Percentiles rank a stretch among this genome's conserved stretches.
Conservation (phyloP, 148 eudicot species). For the Rhododendron ovatum region DNA sequence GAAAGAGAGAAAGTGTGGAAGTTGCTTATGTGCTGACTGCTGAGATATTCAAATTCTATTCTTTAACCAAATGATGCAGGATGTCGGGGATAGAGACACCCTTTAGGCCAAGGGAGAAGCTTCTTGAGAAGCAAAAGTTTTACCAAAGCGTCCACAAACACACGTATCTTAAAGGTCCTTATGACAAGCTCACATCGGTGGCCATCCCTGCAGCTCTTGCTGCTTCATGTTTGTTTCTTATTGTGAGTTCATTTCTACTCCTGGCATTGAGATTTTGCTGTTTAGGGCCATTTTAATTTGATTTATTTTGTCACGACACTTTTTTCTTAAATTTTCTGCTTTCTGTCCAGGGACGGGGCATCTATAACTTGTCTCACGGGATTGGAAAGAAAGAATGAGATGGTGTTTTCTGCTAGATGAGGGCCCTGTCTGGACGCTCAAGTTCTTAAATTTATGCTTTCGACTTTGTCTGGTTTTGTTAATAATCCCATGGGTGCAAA, state of each 20-base stretch:
- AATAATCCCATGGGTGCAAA: slow-evolving; percentile 16
- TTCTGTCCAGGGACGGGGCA: slow-evolving; percentile 57
- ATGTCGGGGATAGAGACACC: slow-evolving; percentile 59
- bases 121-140: slow-evolving; percentile 60
- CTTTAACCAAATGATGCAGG: slow-evolving; percentile 33
- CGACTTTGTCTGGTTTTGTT: background rate
- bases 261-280: background rate
- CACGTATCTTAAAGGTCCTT: slow-evolving; percentile 78
- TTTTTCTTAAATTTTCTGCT: background rate
- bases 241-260: slow-evolving; percentile 48
- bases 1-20: background rate
- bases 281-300: background rate
- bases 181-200: slow-evolving; percentile 77
- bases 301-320: background rate
- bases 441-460: slow-evolving; percentile 5
- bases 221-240: slow-evolving; percentile 40
- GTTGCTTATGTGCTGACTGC: background rate
- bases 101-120: slow-evolving; percentile 78
- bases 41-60: background rate
- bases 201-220: slow-evolving; percentile 82
- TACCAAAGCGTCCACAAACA: slow-evolving; percentile 69
- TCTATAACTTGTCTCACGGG: slow-evolving; percentile 93
- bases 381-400: slow-evolving; percentile 87
- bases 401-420: background rate
- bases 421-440: background rate